Percentiles rank a stretch among this genome's conserved stretches.
Conservation (phyloP, 306 rosid genomes). For the Dryas drummondii region DNA sequence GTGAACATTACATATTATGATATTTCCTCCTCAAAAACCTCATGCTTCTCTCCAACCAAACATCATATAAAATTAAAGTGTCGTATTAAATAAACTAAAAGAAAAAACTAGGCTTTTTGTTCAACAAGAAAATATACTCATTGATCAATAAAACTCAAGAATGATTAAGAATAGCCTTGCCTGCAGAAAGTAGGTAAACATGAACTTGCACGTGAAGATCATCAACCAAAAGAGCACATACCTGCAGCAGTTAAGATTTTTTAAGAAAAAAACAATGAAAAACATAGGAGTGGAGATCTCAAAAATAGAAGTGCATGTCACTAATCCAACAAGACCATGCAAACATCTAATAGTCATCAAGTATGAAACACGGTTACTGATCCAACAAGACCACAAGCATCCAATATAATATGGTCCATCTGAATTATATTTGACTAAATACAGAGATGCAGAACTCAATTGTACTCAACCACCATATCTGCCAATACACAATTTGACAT, state of each 20-base stretch:
- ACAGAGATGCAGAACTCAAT: neutral
- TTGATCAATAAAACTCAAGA: neutral
- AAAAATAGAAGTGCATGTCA: neutral
- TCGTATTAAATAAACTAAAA: neutral
- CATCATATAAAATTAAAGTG: constrained; percentile 6
- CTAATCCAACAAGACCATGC: too few relatives aligned
- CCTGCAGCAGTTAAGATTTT: constrained; percentile 44
- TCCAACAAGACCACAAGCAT: neutral
- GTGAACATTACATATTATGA: constrained; percentile 18
- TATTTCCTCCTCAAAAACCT: neutral
- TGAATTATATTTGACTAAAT: neutral
- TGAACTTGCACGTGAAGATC: constrained; percentile 78
- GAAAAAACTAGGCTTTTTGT: neutral
- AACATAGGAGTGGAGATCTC: neutral
- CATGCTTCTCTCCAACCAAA: neutral
- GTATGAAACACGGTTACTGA: neutral
- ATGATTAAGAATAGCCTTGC: constrained; percentile 39
- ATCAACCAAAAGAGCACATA: constrained; percentile 81
- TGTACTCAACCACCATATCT: neutral
- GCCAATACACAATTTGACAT: neutral
- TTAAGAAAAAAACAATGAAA: neutral
- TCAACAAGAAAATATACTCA: constrained; percentile 1
- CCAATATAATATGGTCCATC: neutral
- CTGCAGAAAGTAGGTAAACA: constrained; percentile 96
- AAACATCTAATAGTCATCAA: too few relatives aligned